These are phyloP conservation scores for Fusarium decemcellulare DNA, from an alignment of 2,329 filamentous ascomycete species.

Conservation along the genomic window DNA sequence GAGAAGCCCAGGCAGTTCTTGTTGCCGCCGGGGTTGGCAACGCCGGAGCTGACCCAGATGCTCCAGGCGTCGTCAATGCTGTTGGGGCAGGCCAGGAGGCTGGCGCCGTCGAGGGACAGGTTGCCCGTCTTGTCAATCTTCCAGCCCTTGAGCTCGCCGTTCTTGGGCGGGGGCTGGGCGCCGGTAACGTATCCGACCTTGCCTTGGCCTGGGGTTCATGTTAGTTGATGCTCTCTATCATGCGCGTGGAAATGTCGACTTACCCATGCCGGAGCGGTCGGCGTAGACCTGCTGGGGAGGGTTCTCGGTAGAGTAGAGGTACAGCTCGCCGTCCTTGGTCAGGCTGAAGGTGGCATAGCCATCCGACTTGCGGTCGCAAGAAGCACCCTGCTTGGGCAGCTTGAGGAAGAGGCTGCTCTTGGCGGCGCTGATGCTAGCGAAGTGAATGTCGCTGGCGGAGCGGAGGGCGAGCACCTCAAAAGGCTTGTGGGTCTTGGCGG, in stretches of 20 bases:
- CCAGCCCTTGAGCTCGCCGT: constrained; percentile 64
- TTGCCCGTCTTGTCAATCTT: constrained; percentile 57
- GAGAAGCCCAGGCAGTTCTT: constrained; percentile 55
- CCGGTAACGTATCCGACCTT: constrained; percentile 66
- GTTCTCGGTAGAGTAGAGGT: constrained; percentile 59
- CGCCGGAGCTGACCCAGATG: constrained; percentile 53
- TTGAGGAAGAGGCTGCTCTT: constrained; percentile 60
- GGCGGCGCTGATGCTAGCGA: constrained; percentile 60
- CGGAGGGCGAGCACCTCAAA: constrained; percentile 66
- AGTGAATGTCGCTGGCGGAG: constrained; percentile 65
- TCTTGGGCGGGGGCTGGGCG: constrained; percentile 53
- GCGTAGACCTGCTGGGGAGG: constrained; percentile 64
- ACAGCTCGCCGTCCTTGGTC: constrained; percentile 58
- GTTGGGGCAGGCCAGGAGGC: constrained; percentile 68
- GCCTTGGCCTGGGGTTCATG: constrained; percentile 61
- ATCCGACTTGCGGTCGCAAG: constrained; percentile 58
- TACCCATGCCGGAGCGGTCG: constrained; percentile 73
- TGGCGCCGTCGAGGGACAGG: constrained; percentile 60
- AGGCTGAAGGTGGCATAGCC: constrained; percentile 64
- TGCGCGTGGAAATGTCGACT: constrained; percentile 22
- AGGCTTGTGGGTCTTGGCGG: constrained; percentile 31
- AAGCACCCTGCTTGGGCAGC: constrained; percentile 60
- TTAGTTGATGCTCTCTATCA: no score
- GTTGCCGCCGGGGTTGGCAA: constrained; percentile 53
- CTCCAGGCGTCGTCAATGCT: constrained; percentile 57